phyloP scores from a whole-genome alignment of 2,329 filamentous ascomycete genomes.

The Penicillium brevicompactum region DNA sequence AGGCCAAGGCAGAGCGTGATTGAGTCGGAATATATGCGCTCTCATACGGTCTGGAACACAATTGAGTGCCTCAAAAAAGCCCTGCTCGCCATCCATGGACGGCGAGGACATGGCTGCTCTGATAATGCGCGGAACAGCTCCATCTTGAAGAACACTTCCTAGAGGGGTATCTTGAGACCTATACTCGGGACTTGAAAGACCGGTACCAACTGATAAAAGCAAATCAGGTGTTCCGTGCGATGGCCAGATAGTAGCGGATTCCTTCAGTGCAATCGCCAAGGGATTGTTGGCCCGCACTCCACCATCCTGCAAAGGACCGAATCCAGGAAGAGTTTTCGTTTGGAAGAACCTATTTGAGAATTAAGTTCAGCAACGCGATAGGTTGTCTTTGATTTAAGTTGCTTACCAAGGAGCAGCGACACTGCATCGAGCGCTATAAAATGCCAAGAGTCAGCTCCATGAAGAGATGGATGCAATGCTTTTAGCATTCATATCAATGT shows the following conservation, averaged over 20 bases:
- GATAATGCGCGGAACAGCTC: conserved; percentile 17
- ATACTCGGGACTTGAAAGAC: conserved; percentile 2
- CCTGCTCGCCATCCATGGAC: conserved; percentile 21
- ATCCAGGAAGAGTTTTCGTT: conserved; percentile 12
- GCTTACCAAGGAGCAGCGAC: conserved; percentile 24
- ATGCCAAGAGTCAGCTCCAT: background rate
- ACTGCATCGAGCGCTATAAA: conserved; percentile 14
- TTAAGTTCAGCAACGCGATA: no score
- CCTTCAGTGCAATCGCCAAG: conserved; percentile 18
- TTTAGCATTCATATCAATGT: no score
- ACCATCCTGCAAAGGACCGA: conserved; percentile 24
- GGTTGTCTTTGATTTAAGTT: background rate
- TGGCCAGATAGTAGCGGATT: conserved; percentile 23
- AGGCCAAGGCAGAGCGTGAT: conserved; percentile 1
- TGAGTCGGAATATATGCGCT: conserved; percentile 6
- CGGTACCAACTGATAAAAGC: conserved; percentile 24
- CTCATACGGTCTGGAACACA: conserved; percentile 5
- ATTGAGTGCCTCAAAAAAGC: conserved; percentile 16
- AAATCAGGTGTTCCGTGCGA: conserved; percentile 14
- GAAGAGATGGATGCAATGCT: no score
- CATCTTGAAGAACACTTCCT: background rate
- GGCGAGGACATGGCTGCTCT: conserved; percentile 22
- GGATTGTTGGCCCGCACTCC: conserved; percentile 28
- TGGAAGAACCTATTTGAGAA: conserved; percentile 18
- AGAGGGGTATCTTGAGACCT: background rate